These are phyloP conservation scores for Colletotrichum salicis DNA, from an alignment of 2,329 filamentous ascomycete genomes.

Conservation along the genomic window DNA sequence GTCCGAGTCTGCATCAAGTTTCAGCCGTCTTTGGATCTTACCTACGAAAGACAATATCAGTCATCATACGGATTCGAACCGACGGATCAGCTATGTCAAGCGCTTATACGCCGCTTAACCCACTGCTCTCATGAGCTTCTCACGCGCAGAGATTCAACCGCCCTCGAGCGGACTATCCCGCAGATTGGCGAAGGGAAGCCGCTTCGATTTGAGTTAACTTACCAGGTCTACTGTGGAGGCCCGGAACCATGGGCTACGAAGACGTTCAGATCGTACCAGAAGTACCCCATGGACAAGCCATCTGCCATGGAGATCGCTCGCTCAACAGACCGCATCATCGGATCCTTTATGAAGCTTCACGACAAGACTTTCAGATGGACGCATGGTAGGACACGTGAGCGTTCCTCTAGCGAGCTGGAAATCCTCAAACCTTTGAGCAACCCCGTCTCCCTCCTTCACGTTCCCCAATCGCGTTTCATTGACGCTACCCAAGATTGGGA, in stretches of 20 bases:
- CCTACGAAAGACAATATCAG: conserved; percentile 58
- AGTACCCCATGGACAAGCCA: conserved; percentile 54
- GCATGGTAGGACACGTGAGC: conserved; percentile 53
- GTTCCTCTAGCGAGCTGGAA: conserved; percentile 48
- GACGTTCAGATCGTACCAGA: conserved; percentile 62
- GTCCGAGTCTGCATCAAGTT: conserved; percentile 59
- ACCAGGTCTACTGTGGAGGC: conserved; percentile 55
- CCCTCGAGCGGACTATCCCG: conserved; percentile 50
- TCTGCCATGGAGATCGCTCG: conserved; percentile 58
- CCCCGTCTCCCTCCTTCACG: conserved; percentile 57
- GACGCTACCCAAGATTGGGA: conserved; percentile 58
- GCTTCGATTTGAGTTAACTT: conserved; percentile 60
- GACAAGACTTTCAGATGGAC: conserved; percentile 62
- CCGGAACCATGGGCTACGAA: conserved; percentile 53
- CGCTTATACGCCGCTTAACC: conserved; percentile 60
- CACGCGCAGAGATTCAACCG: conserved; percentile 61
- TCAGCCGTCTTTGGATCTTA: conserved; percentile 54
- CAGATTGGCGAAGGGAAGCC: conserved; percentile 51
- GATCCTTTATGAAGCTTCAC: conserved; percentile 60
- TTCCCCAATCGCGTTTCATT: conserved; percentile 57
- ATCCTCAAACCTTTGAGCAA: conserved; percentile 53
- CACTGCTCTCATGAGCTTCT: conserved; percentile 64
- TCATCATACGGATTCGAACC: conserved; percentile 56
- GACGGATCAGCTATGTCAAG: conserved; percentile 59
- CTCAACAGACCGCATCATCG: conserved; percentile 61